A percentile compares a stretch with the other conserved stretches of the same genome.
Evolutionary conservation across 2,329 filamentous ascomycete species (phyloP).

Genomic region (Karstenula rhodostoma): DNA sequence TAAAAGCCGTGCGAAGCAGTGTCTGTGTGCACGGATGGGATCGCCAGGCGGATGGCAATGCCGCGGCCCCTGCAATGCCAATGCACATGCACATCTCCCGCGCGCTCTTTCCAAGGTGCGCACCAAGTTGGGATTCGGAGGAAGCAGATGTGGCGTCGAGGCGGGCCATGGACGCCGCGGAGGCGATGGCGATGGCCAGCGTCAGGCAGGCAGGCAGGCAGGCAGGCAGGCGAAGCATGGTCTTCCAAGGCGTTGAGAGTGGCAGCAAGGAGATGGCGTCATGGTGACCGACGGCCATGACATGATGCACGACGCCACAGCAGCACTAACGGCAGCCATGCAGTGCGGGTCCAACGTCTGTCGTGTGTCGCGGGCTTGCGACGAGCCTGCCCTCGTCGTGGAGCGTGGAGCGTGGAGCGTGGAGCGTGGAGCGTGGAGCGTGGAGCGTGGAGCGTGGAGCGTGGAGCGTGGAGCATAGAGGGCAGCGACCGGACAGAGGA

Average conservation of each 20-base stretch:
- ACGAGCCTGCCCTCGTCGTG: no score
- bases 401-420: no score
- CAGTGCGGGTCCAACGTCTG: background rate
- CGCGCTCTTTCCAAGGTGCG: background rate
- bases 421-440: no score
- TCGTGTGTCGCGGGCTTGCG: background rate
- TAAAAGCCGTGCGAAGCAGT: background rate
- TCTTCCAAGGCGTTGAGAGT: background rate
- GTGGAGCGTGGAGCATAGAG: no score
- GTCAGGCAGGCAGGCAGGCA: background rate
- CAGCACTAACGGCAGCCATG: slow-evolving; percentile 1
- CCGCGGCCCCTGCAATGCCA: slow-evolving; percentile 8
- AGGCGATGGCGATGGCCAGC: background rate
- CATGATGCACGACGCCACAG: background rate
- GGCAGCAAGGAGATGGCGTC: background rate
- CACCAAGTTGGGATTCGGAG: background rate
- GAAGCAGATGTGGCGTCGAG: background rate
- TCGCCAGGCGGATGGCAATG: background rate
- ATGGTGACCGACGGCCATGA: slow-evolving; percentile 14
- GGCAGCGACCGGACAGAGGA: background rate
- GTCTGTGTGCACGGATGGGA: background rate
- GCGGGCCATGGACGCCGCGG: background rate
- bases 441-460: no score
- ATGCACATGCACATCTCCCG: slow-evolving; percentile 14
- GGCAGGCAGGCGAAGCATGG: background rate